Evolutionary conservation across 179 eudicot genomes (phyloP).

Genomic region (Spinacia oleracea): DNA sequence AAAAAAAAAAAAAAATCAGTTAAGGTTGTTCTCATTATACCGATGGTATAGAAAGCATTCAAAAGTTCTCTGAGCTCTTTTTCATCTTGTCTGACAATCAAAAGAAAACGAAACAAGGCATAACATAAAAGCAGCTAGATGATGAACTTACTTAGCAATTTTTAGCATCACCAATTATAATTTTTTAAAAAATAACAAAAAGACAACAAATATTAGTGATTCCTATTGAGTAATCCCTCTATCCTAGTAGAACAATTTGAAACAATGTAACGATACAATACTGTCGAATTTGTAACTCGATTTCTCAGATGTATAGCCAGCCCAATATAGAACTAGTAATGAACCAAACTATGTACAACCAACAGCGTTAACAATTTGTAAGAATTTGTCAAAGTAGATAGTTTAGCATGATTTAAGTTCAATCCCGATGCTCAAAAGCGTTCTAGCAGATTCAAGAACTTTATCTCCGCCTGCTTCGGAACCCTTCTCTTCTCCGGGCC

Average conservation of each 20-base stretch:
- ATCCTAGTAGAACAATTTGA: background rate
- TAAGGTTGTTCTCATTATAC: too few species aligned
- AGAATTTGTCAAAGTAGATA: too few species aligned
- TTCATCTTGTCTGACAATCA: too few species aligned
- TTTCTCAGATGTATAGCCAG: background rate
- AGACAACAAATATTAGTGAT: background rate
- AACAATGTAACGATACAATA: background rate
- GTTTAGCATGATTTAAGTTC: conserved; percentile 78
- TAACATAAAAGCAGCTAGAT: too few species aligned
- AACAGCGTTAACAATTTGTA: background rate
- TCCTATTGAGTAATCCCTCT: background rate
- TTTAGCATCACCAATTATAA: background rate
- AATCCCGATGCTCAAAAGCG: conserved; percentile 66
- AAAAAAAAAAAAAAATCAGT: too few species aligned
- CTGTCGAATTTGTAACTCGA: background rate
- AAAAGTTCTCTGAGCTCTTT: too few species aligned
- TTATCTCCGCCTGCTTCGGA: conserved; percentile 42
- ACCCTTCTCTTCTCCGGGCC: conserved; percentile 31
- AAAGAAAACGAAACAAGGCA: background rate
- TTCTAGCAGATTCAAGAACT: conserved; percentile 53
- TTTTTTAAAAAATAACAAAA: background rate
- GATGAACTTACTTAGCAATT: too few species aligned
- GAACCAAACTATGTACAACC: conserved; percentile 7
- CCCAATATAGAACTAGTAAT: background rate
- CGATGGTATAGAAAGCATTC: too few species aligned